A percentile compares a stretch with the other conserved stretches of the same genome.
Conservation (phyloP, 352 stramenopile genomes). For the Phytopythium mirpurense region DNA sequence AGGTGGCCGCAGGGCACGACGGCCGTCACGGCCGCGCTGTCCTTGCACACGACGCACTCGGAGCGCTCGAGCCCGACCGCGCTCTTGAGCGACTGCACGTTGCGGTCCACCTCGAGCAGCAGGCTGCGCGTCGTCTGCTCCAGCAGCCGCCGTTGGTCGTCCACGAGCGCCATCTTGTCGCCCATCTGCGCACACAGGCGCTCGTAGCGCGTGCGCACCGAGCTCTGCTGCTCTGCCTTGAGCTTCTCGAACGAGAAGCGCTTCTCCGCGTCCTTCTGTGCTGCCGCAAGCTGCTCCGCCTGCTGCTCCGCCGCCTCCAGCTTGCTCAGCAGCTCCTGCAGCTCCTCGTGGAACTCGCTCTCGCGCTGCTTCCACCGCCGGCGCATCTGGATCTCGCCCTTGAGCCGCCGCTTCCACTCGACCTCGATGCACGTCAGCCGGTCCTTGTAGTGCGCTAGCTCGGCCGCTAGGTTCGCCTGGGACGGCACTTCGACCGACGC, state of each 20-base stretch:
- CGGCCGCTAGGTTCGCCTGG: conserved; percentile 26
- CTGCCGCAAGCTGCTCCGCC: conserved; percentile 28
- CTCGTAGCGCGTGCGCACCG: conserved; percentile 69
- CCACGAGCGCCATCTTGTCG: conserved; percentile 51
- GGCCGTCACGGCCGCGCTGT: conserved; percentile 60
- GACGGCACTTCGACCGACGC: conserved; percentile 9
- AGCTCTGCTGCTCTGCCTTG: conserved; percentile 67
- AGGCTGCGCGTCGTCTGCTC: conserved; percentile 77
- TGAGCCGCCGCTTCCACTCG: conserved; percentile 73
- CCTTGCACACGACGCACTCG: conserved; percentile 82
- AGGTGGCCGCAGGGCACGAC: conserved; percentile 80
- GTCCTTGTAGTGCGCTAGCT: conserved; percentile 73
- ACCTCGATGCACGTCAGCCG: conserved; percentile 78
- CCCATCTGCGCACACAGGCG: conserved; percentile 73
- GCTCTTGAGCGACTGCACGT: conserved; percentile 65
- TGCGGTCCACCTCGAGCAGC: conserved; percentile 63
- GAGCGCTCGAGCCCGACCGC: conserved; percentile 49
- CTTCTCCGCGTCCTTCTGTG: conserved; percentile 65
- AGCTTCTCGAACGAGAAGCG: conserved; percentile 65
- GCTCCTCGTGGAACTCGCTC: conserved; percentile 60
- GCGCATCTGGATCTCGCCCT: conserved; percentile 71
- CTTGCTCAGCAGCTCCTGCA: conserved; percentile 53
- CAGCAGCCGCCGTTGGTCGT: conserved; percentile 72
- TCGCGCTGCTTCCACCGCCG: conserved; percentile 75
- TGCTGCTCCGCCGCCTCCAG: conserved; percentile 45